These are phyloP conservation scores for Echium plantagineum DNA, from an alignment of 257 asterid genomes.

Conservation along the genomic window DNA sequence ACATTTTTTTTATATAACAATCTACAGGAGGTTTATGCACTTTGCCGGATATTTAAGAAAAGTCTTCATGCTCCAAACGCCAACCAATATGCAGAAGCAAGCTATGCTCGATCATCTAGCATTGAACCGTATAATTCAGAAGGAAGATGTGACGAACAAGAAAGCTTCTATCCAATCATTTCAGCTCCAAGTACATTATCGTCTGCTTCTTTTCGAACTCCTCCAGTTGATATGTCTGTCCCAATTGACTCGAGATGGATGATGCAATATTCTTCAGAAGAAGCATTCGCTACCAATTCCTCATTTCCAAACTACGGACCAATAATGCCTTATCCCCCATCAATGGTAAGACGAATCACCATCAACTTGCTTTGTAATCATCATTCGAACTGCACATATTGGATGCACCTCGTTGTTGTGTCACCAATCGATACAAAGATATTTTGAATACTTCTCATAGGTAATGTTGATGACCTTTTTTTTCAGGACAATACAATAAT, in stretches of 20 bases:
- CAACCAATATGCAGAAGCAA: constrained; percentile 30
- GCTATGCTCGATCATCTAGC: constrained; percentile 49
- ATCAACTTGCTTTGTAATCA: too few species aligned
- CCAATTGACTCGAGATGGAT: constrained; percentile 55
- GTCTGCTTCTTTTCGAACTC: constrained; percentile 24
- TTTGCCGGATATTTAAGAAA: constrained; percentile 92
- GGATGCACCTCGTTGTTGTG: too few species aligned
- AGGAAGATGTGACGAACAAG: constrained; percentile 39
- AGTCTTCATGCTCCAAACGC: constrained; percentile 55
- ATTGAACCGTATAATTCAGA: constrained; percentile 34
- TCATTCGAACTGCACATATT: too few species aligned
- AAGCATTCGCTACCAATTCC: constrained; percentile 35
- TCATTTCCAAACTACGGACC: constrained; percentile 29
- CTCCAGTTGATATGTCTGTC: constrained; percentile 19
- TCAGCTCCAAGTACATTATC: constrained; percentile 7
- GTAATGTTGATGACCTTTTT: background rate
- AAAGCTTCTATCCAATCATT: constrained; percentile 30
- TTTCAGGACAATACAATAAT: constrained; percentile 69
- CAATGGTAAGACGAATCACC: constrained; percentile 39
- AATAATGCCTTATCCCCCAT: constrained; percentile 46
- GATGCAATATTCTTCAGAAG: constrained; percentile 71
- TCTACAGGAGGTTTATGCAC: constrained; percentile 79
- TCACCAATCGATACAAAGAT: too few species aligned
- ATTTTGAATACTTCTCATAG: too few species aligned
- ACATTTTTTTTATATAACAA: too few species aligned